Conservation (phyloP, 768 basidiomycete genomes). For the Mycena indigotica region DNA sequence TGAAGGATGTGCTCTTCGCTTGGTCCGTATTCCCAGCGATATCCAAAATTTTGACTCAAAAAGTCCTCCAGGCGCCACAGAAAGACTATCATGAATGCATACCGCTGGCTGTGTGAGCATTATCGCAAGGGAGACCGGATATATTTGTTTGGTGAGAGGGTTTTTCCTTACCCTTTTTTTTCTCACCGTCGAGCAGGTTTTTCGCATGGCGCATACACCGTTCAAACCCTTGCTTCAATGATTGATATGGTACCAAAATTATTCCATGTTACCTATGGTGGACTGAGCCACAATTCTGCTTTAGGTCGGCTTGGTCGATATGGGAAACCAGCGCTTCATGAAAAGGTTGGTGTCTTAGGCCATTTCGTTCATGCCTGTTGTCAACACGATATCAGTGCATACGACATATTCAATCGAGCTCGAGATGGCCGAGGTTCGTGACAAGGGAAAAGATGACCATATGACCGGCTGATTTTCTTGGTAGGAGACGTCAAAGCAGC, state of each 20-base stretch:
- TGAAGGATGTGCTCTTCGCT: neutral
- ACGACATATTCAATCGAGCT: slow-evolving; percentile 7
- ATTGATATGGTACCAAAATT: slow-evolving; percentile 11
- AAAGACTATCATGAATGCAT: slow-evolving; percentile 20
- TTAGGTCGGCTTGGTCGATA: slow-evolving; percentile 24
- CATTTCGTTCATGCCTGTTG: neutral
- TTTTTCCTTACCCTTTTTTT: neutral
- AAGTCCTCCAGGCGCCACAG: slow-evolving; percentile 13
- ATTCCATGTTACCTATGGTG: neutral
- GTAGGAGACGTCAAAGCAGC: neutral
- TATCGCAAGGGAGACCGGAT: slow-evolving; percentile 23
- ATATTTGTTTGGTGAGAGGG: slow-evolving; percentile 22
- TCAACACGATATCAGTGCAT: slow-evolving; percentile 6
- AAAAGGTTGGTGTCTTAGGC: slow-evolving; percentile 15
- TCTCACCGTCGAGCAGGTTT: slow-evolving; percentile 13
- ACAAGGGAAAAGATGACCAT: neutral
- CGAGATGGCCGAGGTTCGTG: slow-evolving; percentile 2
- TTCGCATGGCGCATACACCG: slow-evolving; percentile 25
- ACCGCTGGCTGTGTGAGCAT: slow-evolving; percentile 25
- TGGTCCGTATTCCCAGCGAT: slow-evolving; percentile 1
- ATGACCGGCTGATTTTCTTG: neutral
- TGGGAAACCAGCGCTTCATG: slow-evolving; percentile 12
- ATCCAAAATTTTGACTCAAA: neutral
- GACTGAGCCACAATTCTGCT: too few species aligned
- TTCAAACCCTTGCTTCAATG: slow-evolving; percentile 22